Conservation (phyloP, 805 yeast species). For the Teunomyces atbi region DNA sequence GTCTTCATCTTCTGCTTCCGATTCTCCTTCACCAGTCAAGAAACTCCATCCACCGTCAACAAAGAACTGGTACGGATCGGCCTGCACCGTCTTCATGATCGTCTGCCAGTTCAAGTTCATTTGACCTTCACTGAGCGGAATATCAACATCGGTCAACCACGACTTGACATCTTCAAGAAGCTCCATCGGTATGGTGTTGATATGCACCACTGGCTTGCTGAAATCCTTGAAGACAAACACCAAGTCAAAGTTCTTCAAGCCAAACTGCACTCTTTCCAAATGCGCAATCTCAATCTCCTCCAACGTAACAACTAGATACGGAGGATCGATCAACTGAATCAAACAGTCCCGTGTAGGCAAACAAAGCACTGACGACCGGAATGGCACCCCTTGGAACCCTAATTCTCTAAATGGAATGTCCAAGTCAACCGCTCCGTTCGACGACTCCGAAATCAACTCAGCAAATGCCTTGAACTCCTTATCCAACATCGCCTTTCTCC, state of each 20-base stretch:
- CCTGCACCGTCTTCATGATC: conserved; percentile 88
- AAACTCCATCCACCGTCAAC: conserved; percentile 95
- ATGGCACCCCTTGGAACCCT: conserved; percentile 97
- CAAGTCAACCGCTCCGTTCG: conserved; percentile 78
- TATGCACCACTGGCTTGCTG: conserved; percentile 80
- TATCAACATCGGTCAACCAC: conserved; percentile 97
- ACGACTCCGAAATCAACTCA: conserved; percentile 85
- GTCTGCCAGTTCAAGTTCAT: conserved; percentile 94
- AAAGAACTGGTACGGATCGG: conserved; percentile 94
- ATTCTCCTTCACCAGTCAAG: conserved; percentile 82
- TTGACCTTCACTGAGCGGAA: conserved; percentile 92
- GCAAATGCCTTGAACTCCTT: conserved; percentile 88
- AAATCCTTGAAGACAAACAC: conserved; percentile 97
- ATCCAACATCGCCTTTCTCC: conserved; percentile 85
- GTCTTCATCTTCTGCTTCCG: conserved; percentile 62
- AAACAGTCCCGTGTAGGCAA: conserved; percentile 97
- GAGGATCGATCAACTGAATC: conserved; percentile 91
- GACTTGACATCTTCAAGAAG: conserved; percentile 88
- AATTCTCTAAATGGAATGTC: conserved; percentile 95
- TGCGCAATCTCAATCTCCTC: conserved; percentile 94
- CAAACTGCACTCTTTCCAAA: conserved; percentile 95
- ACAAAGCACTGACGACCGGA: conserved; percentile 88
- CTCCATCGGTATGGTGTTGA: conserved; percentile 93
- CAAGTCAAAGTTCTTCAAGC: conserved; percentile 91
- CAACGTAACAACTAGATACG: conserved; percentile 86